Evolutionary conservation across 176 grass and related monocot genomes (phyloP).

Genomic region (Juncus effusus): DNA sequence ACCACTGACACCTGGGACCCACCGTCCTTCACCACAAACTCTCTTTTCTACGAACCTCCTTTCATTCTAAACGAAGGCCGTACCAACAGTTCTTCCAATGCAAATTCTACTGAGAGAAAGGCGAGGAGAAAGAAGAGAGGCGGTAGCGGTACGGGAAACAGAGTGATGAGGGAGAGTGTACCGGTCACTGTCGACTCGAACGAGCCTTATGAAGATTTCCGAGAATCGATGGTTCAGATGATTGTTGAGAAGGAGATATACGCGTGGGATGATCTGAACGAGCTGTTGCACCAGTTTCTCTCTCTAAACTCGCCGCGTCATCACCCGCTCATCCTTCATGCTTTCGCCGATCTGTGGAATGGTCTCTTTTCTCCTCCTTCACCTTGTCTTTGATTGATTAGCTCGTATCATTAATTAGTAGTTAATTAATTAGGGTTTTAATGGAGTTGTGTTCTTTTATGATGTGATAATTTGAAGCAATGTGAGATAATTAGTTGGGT

Average conservation of each 20-base stretch:
- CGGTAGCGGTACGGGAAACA: constrained; percentile 32
- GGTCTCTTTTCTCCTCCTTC: constrained; percentile 64
- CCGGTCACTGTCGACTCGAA: constrained; percentile 79
- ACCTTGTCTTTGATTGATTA: constrained; percentile 35
- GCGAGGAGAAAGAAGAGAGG: constrained; percentile 30
- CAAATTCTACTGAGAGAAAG: constrained; percentile 1
- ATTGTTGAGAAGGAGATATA: constrained; percentile 99
- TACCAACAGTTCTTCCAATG: not conserved
- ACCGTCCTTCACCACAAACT: constrained; percentile 57
- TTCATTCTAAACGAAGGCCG: constrained; percentile 14
- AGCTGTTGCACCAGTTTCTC: constrained; percentile 88
- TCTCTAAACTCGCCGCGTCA: constrained; percentile 86
- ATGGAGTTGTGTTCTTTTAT: too few species aligned
- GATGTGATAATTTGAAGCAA: too few species aligned
- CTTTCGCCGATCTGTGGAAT: constrained; percentile 94
- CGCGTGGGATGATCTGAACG: constrained; percentile 98
- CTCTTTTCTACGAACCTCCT: constrained; percentile 46
- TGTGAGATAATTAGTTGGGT: too few species aligned
- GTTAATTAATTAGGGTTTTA: too few species aligned
- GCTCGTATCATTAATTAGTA: not conserved
- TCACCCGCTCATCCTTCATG: constrained; percentile 92
- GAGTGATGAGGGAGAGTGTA: constrained; percentile 66
- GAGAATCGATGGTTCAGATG: constrained; percentile 98
- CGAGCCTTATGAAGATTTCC: constrained; percentile 90
- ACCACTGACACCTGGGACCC: constrained; percentile 73